phyloP scores from a whole-genome alignment of 1,139 yeast species.

The Zygosaccharomyces sapae region DNA sequence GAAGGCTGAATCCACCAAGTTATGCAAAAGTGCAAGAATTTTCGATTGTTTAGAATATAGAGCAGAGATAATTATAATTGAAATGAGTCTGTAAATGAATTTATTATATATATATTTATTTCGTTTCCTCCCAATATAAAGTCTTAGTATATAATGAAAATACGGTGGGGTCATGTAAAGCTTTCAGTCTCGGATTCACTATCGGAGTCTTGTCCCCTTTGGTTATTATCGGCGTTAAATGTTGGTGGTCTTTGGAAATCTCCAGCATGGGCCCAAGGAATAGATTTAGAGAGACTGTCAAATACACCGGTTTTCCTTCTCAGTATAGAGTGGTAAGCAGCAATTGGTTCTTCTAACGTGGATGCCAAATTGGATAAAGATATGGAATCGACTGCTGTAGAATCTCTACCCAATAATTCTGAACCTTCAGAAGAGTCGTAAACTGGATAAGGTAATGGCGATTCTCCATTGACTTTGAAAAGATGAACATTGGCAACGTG shows the following conservation, averaged over 20 bases:
- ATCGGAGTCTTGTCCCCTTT: conserved; percentile 32
- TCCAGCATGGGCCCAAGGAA: conserved; percentile 78
- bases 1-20: conserved; percentile 84
- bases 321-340: conserved; percentile 24
- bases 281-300: conserved; percentile 52
- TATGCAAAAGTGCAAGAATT: conserved; percentile 91
- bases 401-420: conserved; percentile 14
- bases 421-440: conserved; percentile 13
- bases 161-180: conserved; percentile 9
- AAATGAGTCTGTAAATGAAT: conserved; percentile 1
- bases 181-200: conserved; percentile 39
- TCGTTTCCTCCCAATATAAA: too few species aligned
- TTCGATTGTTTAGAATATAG: conserved; percentile 22
- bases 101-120: background rate
- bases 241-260: conserved; percentile 68
- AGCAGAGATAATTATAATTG: background rate
- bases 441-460: conserved; percentile 72
- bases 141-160: too few species aligned
- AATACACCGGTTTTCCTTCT: conserved; percentile 40
- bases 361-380: conserved; percentile 12
- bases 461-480: conserved; percentile 80
- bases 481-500: conserved; percentile 84
- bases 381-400: conserved; percentile 10
- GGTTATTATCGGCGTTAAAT: conserved; percentile 16
- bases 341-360: conserved; percentile 20